Evolutionary conservation across 805 yeast species (phyloP).

Genomic region (Candida morakotiae): DNA sequence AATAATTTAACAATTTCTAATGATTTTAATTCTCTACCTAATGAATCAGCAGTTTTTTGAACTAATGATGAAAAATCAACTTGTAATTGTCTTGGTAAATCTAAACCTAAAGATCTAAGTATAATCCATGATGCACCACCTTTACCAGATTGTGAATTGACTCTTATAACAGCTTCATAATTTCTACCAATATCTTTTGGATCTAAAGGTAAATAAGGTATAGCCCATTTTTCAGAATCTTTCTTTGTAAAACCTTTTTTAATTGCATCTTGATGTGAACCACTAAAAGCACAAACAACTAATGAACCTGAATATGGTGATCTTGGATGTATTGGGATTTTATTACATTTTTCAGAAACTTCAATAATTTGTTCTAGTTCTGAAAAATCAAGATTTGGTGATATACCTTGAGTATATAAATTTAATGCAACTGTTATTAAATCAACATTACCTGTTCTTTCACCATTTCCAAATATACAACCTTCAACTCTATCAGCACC

Average conservation of each 20-base stretch:
- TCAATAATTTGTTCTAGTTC: slow-evolving; percentile 64
- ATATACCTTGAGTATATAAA: slow-evolving; percentile 73
- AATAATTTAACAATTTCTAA: slow-evolving; percentile 61
- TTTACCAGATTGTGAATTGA: slow-evolving; percentile 82
- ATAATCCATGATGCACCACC: slow-evolving; percentile 87
- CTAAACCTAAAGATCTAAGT: slow-evolving; percentile 65
- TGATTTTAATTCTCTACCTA: slow-evolving; percentile 67
- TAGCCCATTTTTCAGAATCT: slow-evolving; percentile 49
- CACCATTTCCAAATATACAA: slow-evolving; percentile 80
- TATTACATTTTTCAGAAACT: slow-evolving; percentile 71
- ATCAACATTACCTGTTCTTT: slow-evolving; percentile 82
- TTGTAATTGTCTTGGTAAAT: slow-evolving; percentile 69
- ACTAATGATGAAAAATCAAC: slow-evolving; percentile 63
- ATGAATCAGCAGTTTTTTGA: slow-evolving; percentile 57
- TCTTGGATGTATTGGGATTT: slow-evolving; percentile 68
- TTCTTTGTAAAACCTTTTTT: slow-evolving; percentile 59
- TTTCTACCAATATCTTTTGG: slow-evolving; percentile 79
- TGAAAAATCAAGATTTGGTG: slow-evolving; percentile 69
- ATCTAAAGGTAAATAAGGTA: slow-evolving; percentile 77
- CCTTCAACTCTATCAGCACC: slow-evolving; percentile 87
- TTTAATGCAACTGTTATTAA: slow-evolving; percentile 70
- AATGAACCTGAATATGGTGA: slow-evolving; percentile 80
- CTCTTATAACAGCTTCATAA: slow-evolving; percentile 79
- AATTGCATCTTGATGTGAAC: slow-evolving; percentile 70
- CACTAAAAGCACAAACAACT: slow-evolving; percentile 76